Evolutionary conservation across 805 yeast species (phyloP).

Genomic region (Ogataea henricii): DNA sequence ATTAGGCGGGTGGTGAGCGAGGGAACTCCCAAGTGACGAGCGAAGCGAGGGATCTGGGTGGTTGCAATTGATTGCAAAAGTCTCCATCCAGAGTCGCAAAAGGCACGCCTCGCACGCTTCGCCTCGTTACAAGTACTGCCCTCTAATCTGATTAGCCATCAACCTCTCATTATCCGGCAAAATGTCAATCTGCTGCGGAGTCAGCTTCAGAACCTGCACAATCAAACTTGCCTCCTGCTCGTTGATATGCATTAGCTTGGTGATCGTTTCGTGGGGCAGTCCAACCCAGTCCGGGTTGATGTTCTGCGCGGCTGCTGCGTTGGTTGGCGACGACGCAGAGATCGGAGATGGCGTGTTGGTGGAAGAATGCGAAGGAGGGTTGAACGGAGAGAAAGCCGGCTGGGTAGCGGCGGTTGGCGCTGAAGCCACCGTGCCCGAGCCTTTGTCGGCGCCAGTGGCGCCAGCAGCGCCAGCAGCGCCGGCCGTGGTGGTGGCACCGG

Average conservation of each 20-base stretch:
- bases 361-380: constrained; percentile 20
- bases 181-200: constrained; percentile 49
- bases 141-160: constrained; percentile 56
- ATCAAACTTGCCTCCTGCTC: constrained; percentile 59
- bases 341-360: constrained; percentile 21
- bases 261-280: constrained; percentile 49
- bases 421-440: constrained; percentile 3
- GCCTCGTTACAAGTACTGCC: constrained; percentile 51
- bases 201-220: constrained; percentile 53
- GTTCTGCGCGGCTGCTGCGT: constrained; percentile 14
- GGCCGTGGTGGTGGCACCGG: no score
- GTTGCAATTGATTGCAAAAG: not conserved
- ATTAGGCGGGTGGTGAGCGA: constrained; percentile 10
- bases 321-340: constrained; percentile 20
- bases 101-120: constrained; percentile 4
- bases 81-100: not conserved
- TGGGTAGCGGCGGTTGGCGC: constrained; percentile 10
- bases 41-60: not conserved
- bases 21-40: not conserved
- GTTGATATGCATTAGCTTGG: constrained; percentile 52
- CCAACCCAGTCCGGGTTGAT: constrained; percentile 47
- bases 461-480: no score
- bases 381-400: constrained; percentile 22
- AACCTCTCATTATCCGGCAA: constrained; percentile 53
- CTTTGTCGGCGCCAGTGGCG: constrained; percentile 5